phyloP scores from a whole-genome alignment of 2,329 filamentous ascomycete species.

The Pseudogymnoascus sp. region DNA sequence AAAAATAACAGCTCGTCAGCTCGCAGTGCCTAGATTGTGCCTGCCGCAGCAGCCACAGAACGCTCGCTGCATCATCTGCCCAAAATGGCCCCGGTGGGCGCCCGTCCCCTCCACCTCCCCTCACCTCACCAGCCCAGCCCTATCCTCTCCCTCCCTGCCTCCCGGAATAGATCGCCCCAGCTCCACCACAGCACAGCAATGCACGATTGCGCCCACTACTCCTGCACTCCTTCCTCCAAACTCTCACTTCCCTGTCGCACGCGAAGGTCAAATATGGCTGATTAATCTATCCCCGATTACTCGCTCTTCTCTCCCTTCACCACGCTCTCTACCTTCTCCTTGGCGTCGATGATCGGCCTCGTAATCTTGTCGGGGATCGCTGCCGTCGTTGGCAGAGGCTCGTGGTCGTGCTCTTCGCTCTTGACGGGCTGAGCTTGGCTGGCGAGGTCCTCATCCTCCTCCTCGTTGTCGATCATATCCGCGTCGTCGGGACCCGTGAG shows the following conservation, averaged over 20 bases:
- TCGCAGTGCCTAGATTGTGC: constrained; percentile 2
- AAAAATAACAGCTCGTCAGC: neutral
- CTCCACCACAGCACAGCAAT: neutral
- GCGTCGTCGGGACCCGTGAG: constrained; percentile 81
- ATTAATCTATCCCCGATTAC: neutral
- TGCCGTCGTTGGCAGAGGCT: neutral
- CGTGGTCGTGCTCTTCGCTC: constrained; percentile 31
- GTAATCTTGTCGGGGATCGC: neutral
- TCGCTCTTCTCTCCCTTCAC: neutral
- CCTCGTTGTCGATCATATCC: constrained; percentile 89
- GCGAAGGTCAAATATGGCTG: neutral
- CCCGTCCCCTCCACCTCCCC: neutral
- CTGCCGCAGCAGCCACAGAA: neutral
- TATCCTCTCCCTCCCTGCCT: neutral
- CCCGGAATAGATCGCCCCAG: neutral
- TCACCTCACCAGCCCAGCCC: neutral
- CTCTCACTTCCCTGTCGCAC: neutral
- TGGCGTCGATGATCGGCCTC: neutral
- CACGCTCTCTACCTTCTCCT: neutral
- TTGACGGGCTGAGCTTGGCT: constrained; percentile 66
- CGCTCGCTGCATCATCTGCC: neutral
- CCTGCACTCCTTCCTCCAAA: neutral
- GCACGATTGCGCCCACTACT: neutral
- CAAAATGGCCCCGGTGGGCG: neutral
- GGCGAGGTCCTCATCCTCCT: constrained; percentile 75